Base-by-base conservation (phyloP, 768 basidiomycete genomes). In the Coprinellus aureogranulatus region DNA sequence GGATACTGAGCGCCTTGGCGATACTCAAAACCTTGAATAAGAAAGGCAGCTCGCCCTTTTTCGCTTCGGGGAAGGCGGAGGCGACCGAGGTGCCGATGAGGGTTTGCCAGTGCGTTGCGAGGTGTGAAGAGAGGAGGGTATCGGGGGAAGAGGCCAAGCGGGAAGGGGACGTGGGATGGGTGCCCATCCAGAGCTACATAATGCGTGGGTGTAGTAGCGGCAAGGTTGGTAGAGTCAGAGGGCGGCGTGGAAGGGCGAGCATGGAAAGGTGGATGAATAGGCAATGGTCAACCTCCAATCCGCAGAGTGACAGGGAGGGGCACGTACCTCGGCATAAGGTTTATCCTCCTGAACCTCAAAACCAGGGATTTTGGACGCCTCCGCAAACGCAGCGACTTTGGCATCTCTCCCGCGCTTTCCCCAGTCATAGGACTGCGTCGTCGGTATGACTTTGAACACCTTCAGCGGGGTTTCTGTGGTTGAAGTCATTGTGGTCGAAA, bases 391-490 rank as follows among this genome's bases (percentile, higher is more conserved):
- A 5, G 96, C 94, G n/a, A 92, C 97, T 69, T 91, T 90, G 60
- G 91, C 92, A 18, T 76, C 75, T 12, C 72, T 74, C 3, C 96
- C 96, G 16, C 83, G 74, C 76, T 91, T 94, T 20, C 96, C 96
- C 96, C 96, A 99, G 68, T 94, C 92, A 69, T 98, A 98, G 59
- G 86, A 81, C 69, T 98, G 94, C 1, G 85, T 83, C 6, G 92
- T 95, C 2, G 93, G 91, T 4, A 79, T 64, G 64, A 98, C 81
- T 70, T 88, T 90, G 77, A 97, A 94, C 16, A 93, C 85, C 28
- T 28, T 30, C n/a, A 44, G 11, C 16, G 37, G 25, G 53, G 53
- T 23, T 14, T 41, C 37, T 22, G 12, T 23, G 39, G 6, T 53
- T 25, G 8, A 11, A 22, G 27, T 28, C 11, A 39, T 37, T 4